Evolutionary conservation across 2,329 filamentous ascomycete species (phyloP), one percentile per base, ranked within the genome.

Genomic region (Rhynchosporium secalis): DNA sequence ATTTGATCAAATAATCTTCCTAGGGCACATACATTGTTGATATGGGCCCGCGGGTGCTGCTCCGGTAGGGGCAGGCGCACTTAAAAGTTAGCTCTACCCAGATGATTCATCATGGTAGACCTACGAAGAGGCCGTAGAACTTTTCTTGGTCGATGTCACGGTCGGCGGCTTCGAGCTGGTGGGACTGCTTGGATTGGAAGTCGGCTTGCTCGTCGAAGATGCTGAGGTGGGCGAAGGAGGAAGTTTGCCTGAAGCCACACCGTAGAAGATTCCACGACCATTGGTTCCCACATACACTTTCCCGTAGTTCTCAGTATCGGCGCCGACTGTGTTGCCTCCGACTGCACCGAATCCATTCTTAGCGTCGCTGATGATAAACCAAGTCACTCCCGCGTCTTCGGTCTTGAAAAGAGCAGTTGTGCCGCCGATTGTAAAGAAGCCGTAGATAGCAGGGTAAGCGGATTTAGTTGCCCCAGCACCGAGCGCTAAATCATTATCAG

Each of bases 281-380:
- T 75, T 75, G 0, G 73, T 75, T 0, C 73, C 73, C 2, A 75
- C 71, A 55, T 71, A 75, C 0, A 75, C 73, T 12, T 67, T 65
- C 0, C 73, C 73, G 4, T 63, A 61, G 3, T 29, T 13, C 0
- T 43, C 54, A 52, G 59, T 63, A 56, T 65, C 63, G 9, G 63
- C 63, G 15, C 54, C 57, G 10, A 73, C 68, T 10, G 70, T 64
- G 54, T 74, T 74, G 7, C 59, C 57, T 2, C 31, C 31, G 6
- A 56, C 61, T 4, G 56, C 48, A 13, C 10, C 73, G 68, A 63
- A 75, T 69, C 66, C 66, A 20, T 66, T 61, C 12, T 49, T 28
- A 48, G 58, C 63, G 54, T 65, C 63, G n/a, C 56, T 61, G 29
- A 65, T 65, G 54, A 65, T 59, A 26, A 51, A n/a, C 66, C 66